A percentile compares a stretch with the other conserved stretches of the same genome.
phyloP scores from a whole-genome alignment of 2,329 filamentous ascomycete species.

The Exophiala dermatitidis region DNA sequence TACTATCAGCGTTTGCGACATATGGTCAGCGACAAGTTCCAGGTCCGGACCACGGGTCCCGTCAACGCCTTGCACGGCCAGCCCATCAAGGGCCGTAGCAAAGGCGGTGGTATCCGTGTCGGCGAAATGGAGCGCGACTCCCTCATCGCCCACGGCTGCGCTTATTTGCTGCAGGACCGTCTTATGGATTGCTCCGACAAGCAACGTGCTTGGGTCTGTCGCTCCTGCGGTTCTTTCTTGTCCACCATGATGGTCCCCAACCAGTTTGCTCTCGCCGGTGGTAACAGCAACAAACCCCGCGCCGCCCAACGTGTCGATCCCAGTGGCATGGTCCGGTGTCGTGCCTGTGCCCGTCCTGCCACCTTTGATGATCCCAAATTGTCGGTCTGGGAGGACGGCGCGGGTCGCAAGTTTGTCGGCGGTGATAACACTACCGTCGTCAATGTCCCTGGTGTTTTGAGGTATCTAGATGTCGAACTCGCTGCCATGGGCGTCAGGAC shows the following conservation, averaged over 20 bases:
- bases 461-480: constrained; percentile 89
- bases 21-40: constrained; percentile 99
- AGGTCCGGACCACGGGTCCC: constrained; percentile 91
- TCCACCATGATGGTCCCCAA: constrained; percentile 60
- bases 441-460: constrained; percentile 84
- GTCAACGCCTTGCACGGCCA: constrained; percentile 87
- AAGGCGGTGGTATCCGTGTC: constrained; percentile 96
- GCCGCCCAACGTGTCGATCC: constrained; percentile 24
- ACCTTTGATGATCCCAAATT: constrained; percentile 61
- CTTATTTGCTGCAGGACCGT: constrained; percentile 89
- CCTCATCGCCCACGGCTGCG: constrained; percentile 86
- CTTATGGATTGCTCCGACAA: constrained; percentile 97
- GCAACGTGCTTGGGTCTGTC: constrained; percentile 80
- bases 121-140: constrained; percentile 99
- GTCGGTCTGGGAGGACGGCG: constrained; percentile 78
- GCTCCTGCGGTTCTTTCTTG: constrained; percentile 81
- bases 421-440: constrained; percentile 87
- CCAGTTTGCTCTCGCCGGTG: constrained; percentile 17
- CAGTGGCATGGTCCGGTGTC: constrained; percentile 63
- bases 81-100: constrained; percentile 92
- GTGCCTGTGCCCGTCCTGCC: constrained; percentile 65
- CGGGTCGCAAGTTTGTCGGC: constrained; percentile 74
- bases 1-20: constrained; percentile 97
- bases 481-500: constrained; percentile 94
- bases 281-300: too few species aligned